Conservation (phyloP, 345 rosid genomes). For the Pistacia atlantica region DNA sequence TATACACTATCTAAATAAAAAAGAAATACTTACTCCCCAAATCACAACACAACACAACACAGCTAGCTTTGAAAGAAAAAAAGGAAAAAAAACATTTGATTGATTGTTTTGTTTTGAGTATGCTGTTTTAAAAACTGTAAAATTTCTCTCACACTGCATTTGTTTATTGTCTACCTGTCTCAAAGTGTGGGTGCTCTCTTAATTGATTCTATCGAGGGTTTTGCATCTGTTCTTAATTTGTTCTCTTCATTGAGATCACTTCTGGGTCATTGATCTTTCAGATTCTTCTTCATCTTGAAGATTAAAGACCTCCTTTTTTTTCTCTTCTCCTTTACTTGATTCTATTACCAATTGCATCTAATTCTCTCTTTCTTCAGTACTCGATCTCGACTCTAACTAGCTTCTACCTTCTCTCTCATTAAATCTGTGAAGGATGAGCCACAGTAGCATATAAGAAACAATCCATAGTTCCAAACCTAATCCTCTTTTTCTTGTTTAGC, state of each 20-base stretch:
- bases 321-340: conserved; percentile 38
- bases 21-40: not conserved
- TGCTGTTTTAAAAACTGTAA: conserved; percentile 20
- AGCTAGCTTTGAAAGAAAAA: too few relatives aligned
- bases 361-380: conserved; percentile 36
- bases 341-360: conserved; percentile 56
- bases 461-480: conserved; percentile 20
- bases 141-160: conserved; percentile 11
- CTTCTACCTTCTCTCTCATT: conserved; percentile 15
- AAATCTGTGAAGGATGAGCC: not conserved
- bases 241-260: conserved; percentile 16
- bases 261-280: conserved; percentile 23
- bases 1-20: not conserved
- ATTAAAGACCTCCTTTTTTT: conserved; percentile 6
- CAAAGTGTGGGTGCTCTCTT: not conserved
- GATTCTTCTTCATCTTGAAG: conserved; percentile 16
- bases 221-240: conserved; percentile 19
- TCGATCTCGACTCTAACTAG: not conserved
- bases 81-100: conserved; percentile 4
- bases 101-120: conserved; percentile 10
- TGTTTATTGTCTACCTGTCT: conserved; percentile 8
- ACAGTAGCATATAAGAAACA: conserved; percentile 11
- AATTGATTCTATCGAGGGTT: conserved; percentile 29
- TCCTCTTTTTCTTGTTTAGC: not conserved
- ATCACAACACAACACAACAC: conserved; percentile 21